Conservation (phyloP, 345 rosid species). For the Mallotus nudiflorus region DNA sequence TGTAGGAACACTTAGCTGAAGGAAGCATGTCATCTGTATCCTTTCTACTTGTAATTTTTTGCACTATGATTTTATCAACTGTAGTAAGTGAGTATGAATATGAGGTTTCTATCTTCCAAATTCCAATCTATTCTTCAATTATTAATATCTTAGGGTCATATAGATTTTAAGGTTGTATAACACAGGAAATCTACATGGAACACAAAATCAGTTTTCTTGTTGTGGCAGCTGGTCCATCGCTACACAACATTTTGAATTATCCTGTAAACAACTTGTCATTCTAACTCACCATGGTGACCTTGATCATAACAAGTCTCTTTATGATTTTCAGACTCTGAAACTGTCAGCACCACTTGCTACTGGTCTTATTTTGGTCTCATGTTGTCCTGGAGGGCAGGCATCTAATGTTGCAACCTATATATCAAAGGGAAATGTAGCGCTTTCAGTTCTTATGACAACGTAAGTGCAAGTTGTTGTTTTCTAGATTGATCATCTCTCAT, state of each 20-base stretch:
- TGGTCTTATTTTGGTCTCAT: constrained; percentile 91
- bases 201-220: neutral
- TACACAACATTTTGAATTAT: neutral
- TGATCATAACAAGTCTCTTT: constrained; percentile 22
- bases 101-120: neutral
- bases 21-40: neutral
- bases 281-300: neutral
- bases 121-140: neutral
- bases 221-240: neutral
- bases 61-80: neutral
- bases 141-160: neutral
- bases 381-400: constrained; percentile 99
- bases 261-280: neutral
- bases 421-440: constrained; percentile 94
- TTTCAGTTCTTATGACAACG: constrained; percentile 99
- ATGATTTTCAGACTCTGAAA: constrained; percentile 61
- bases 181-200: neutral
- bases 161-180: no score
- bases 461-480: constrained; percentile 29
- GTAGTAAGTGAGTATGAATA: neutral
- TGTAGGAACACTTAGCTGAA: neutral
- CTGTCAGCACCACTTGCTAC: constrained; percentile 96
- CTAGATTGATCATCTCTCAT: constrained; percentile 7
- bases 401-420: constrained; percentile 96
- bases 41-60: neutral